Conservation (phyloP, 768 basidiomycete species). For the Suillus subluteus region DNA sequence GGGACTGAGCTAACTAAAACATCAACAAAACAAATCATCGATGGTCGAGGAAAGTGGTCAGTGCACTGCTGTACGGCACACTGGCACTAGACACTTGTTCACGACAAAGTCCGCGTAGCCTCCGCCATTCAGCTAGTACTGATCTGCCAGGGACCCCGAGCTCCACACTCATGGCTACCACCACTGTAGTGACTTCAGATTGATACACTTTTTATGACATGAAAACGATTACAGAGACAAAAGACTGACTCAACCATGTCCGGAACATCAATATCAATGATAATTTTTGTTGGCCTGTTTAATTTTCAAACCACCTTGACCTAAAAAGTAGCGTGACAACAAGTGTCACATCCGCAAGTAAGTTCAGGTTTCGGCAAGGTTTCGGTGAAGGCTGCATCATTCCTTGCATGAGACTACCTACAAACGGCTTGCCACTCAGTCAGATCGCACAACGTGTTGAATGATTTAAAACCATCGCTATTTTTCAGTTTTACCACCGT, state of each 20-base stretch:
- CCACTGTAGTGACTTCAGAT: background rate
- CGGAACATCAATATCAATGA: background rate
- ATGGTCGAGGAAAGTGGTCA: too few species aligned
- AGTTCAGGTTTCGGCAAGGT: constrained; percentile 34
- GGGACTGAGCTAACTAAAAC: background rate
- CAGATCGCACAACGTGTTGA: constrained; percentile 1
- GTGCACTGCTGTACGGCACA: background rate
- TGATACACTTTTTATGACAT: constrained; percentile 1
- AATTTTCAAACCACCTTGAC: constrained; percentile 14
- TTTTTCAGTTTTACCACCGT: background rate
- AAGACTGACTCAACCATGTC: background rate
- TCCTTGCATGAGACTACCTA: constrained; percentile 26
- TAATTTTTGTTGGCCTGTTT: background rate
- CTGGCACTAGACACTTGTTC: background rate
- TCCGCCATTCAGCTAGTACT: background rate
- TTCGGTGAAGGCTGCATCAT: constrained; percentile 29
- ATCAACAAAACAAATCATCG: background rate
- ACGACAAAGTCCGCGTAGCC: background rate
- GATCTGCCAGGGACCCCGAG: background rate
- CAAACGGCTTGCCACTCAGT: background rate
- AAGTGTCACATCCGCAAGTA: constrained; percentile 42
- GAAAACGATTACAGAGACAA: background rate
- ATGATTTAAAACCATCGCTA: background rate
- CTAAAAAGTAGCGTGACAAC: constrained; percentile 32
- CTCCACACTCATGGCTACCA: background rate